A percentile compares a stretch with the other conserved stretches of the same genome.
phyloP scores from a whole-genome alignment of 805 yeast genomes.

The Lachancea sp. region DNA sequence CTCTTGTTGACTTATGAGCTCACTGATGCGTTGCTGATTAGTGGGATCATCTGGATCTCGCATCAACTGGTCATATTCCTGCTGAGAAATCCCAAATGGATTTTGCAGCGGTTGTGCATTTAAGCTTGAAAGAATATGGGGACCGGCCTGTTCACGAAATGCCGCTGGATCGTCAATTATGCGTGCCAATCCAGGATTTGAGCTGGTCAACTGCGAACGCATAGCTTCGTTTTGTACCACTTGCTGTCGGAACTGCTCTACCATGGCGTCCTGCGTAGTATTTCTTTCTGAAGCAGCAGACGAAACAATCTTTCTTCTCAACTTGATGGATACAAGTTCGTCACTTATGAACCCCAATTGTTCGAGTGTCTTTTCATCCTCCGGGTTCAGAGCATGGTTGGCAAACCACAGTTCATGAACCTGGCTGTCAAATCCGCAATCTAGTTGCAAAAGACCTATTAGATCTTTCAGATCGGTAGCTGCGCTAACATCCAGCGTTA shows the following conservation, averaged over 20 bases:
- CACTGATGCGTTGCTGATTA: slow-evolving; percentile 57
- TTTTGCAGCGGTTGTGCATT: slow-evolving; percentile 15
- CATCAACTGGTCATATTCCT: slow-evolving; percentile 48
- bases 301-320: slow-evolving; percentile 18
- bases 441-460: slow-evolving; percentile 66
- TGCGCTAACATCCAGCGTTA: slow-evolving; percentile 54
- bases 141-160: slow-evolving; percentile 40
- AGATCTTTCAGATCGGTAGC: slow-evolving; percentile 63
- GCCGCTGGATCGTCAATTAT: slow-evolving; percentile 42
- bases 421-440: slow-evolving; percentile 45
- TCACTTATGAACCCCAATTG: slow-evolving; percentile 47
- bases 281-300: background rate
- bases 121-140: slow-evolving; percentile 33
- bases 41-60: slow-evolving; percentile 66
- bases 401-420: slow-evolving; percentile 47
- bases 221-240: slow-evolving; percentile 38
- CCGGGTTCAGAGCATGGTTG: slow-evolving; percentile 35
- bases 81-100: slow-evolving; percentile 35
- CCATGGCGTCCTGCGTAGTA: slow-evolving; percentile 21
- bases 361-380: slow-evolving; percentile 36
- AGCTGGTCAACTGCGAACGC: slow-evolving; percentile 32
- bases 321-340: slow-evolving; percentile 46
- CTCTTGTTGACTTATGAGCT: slow-evolving; percentile 60
- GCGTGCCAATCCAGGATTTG: slow-evolving; percentile 44
- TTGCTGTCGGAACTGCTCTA: slow-evolving; percentile 47